Evolutionary conservation across 2,329 filamentous ascomycete genomes (phyloP), one percentile per base, ranked within the genome.

Genomic region (Aspergillus floridensis): DNA sequence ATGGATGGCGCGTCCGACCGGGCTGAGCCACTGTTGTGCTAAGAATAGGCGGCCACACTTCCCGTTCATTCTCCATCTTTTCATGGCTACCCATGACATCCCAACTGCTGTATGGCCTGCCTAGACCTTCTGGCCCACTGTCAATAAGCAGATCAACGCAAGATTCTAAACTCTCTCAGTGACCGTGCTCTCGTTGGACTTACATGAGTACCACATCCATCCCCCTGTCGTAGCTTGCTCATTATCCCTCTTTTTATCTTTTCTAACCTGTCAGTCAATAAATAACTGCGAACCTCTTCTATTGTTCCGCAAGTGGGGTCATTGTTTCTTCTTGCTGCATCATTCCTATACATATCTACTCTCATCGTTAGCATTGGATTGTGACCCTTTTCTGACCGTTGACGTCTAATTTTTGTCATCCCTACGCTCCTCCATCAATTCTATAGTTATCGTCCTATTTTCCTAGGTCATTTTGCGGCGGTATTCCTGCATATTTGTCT

Each of bases 1-100:
- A 49, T 44, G 44, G 19, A 58, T 58, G 50, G 56, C 56, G 49
- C 51, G 56, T 52, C 56, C 38, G 22, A 41, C 38, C 51, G 44
- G 38, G 22, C 26, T 31, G 46, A 26, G 52, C 52, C n/a, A 54
- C 21, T 54, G 31, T 44, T 47, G 35, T 63, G 58, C 62, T 63
- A 63, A 63, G 61, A 63, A 63, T 63, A 63, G 59, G 49, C 41
- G 49, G 50, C 49, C 24, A 54, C 54, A 57, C 62, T 59, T 62
- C 58, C 59, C 62, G 60, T 57, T 59, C 58, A 53, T 49, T 29
- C 53, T 58, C 47, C 47, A 41, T 31, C 53, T n/a, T 41, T 38
- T 41, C n/a, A 29, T 29, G 26, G 26, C 26, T 35, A 5, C 32
- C 32, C 32, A 12, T 35, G 11, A 35, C 32, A 35, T 35, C 32